Conservation (phyloP, 345 rosid species). For the Camelina neglecta region DNA sequence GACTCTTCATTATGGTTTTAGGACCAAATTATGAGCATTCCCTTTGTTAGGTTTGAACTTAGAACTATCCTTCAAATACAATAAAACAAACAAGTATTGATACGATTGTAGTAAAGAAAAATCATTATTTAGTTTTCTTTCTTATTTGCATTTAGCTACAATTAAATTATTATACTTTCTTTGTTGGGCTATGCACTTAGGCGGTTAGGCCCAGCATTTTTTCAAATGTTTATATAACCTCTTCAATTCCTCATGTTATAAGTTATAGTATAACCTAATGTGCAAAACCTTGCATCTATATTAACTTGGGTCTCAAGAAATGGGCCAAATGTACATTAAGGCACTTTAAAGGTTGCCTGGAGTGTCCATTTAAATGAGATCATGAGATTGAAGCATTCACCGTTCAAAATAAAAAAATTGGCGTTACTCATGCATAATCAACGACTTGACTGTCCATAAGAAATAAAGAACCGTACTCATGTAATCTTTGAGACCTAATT, state of each 20-base stretch:
- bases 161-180: background rate
- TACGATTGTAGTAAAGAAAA: background rate
- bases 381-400: background rate
- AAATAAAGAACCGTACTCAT: background rate
- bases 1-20: constrained; percentile 36
- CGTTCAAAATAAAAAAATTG: background rate
- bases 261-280: no score
- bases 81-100: constrained; percentile 7
- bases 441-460: background rate
- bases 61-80: constrained; percentile 18
- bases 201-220: constrained; percentile 11
- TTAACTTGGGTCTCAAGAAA: background rate
- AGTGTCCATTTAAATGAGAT: background rate
- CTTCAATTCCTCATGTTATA: background rate
- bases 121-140: background rate
- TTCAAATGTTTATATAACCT: background rate
- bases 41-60: constrained; percentile 23
- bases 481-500: background rate
- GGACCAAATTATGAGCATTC: constrained; percentile 30
- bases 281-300: background rate
- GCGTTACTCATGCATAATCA: background rate
- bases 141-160: background rate
- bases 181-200: background rate
- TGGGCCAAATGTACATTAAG: background rate
- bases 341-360: background rate